These are phyloP conservation scores for Picocystis salinarum DNA, from an alignment of 139 green algal genomes.

Conservation along the genomic window DNA sequence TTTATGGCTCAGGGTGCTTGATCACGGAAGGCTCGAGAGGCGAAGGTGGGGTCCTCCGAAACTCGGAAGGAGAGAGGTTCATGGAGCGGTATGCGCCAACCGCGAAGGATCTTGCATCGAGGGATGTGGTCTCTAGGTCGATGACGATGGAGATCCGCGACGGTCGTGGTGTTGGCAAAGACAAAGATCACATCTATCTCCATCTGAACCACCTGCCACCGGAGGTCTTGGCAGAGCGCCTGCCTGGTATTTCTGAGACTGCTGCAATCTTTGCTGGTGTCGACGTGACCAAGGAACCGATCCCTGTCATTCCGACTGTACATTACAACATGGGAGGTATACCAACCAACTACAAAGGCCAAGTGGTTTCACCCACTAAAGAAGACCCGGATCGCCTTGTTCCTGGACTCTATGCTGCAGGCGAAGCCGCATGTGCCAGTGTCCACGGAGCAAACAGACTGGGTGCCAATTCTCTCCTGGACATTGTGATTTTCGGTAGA, in stretches of 20 bases:
- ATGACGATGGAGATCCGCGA: slow-evolving; percentile 94
- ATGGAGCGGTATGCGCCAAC: slow-evolving; percentile 96
- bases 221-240: slow-evolving; percentile 84
- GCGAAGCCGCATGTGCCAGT: slow-evolving; percentile 77
- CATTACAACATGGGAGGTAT: slow-evolving; percentile 99
- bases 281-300: slow-evolving; percentile 89
- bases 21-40: slow-evolving; percentile 93
- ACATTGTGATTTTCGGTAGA: slow-evolving; percentile 97
- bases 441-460: slow-evolving; percentile 98
- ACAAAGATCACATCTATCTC: slow-evolving; percentile 95
- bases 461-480: slow-evolving; percentile 91
- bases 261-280: slow-evolving; percentile 97
- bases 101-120: slow-evolving; percentile 92
- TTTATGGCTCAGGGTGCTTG: slow-evolving; percentile 96
- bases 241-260: slow-evolving; percentile 93
- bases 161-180: slow-evolving; percentile 46
- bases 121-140: slow-evolving; percentile 82
- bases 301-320: slow-evolving; percentile 91
- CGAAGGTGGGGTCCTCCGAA: slow-evolving; percentile 91
- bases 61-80: slow-evolving; percentile 93
- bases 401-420: slow-evolving; percentile 80
- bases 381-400: slow-evolving; percentile 53
- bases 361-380: slow-evolving; percentile 33
- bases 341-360: slow-evolving; percentile 85
- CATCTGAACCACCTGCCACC: slow-evolving; percentile 95